Percentiles rank a stretch among this genome's conserved stretches.
Evolutionary conservation across 1,284 basidiomycete genomes (phyloP).

Genomic region (Meripilus lineatus): DNA sequence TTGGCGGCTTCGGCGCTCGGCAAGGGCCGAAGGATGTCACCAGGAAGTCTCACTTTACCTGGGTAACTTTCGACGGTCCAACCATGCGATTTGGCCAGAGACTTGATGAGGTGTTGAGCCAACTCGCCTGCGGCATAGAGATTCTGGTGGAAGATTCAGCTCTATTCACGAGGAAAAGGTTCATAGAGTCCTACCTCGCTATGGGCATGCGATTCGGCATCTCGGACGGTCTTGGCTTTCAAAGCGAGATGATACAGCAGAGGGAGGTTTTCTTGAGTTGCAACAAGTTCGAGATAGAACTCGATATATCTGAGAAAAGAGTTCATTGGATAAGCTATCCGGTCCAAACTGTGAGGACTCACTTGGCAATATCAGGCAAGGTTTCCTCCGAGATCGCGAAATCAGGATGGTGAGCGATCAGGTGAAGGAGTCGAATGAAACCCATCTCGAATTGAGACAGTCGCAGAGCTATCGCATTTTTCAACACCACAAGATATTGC

Average conservation of each 20-base stretch:
- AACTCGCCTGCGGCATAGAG: slow-evolving; percentile 89
- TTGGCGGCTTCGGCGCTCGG: slow-evolving; percentile 59
- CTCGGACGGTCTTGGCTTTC: slow-evolving; percentile 84
- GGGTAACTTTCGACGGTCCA: slow-evolving; percentile 84
- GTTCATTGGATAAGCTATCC: neutral
- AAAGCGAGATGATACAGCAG: slow-evolving; percentile 80
- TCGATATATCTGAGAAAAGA: slow-evolving; percentile 68
- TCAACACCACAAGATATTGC: neutral
- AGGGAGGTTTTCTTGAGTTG: slow-evolving; percentile 73
- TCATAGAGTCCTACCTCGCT: slow-evolving; percentile 52
- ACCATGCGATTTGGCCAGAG: slow-evolving; percentile 55
- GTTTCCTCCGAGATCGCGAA: slow-evolving; percentile 61
- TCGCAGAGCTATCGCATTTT: slow-evolving; percentile 39
- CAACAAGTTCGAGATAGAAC: slow-evolving; percentile 81
- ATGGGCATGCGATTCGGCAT: slow-evolving; percentile 58
- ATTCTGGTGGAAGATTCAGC: slow-evolving; percentile 45
- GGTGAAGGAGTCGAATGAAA: slow-evolving; percentile 82
- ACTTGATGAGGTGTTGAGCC: slow-evolving; percentile 82
- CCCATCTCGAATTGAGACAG: slow-evolving; percentile 75
- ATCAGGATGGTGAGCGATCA: slow-evolving; percentile 94
- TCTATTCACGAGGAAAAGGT: slow-evolving; percentile 1
- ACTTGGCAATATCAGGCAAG: slow-evolving; percentile 73
- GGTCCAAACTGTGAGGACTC: slow-evolving; percentile 17
- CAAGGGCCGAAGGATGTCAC: slow-evolving; percentile 74
- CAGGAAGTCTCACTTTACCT: slow-evolving; percentile 74